Evolutionary conservation across 1,139 yeast genomes (phyloP), one percentile per base, ranked within the genome.

Genomic region (Debaryomyces sp.): DNA sequence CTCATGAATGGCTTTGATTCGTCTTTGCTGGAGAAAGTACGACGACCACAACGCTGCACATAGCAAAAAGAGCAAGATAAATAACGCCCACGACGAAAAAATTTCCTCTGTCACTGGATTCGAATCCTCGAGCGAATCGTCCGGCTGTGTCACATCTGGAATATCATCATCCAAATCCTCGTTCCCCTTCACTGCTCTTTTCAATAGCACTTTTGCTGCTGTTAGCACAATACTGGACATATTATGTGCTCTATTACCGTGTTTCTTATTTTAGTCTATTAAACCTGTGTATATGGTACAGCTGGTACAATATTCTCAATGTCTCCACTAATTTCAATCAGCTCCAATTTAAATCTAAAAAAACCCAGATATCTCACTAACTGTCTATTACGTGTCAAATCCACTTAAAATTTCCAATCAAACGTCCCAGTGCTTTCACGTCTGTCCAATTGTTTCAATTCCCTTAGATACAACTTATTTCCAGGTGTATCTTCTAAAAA

Each of bases 81-180:
- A 92, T 36, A 95, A 72, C 0, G 99, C 98, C 99, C 99, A 95
- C 0, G 97, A 89, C 8, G 96, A 87, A 66, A 91, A 94, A 60
- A 94, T 91, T 67, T 94, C 99, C 60, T 94, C 97, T 2, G 95
- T 85, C n/a, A 91, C 89, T 0, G 98, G 97, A 61, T 89, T 90
- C n/a, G 85, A 78, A 29, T 81, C 85, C 13, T 82, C 84, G 40
- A 68, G 57, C 21, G 67, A 84, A 44, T 81, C 85, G 50, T 81
- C 89, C 0, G 87, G 78, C 41, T 76, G 57, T 13, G 80, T 68
- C 23, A 72, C 60, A 44, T 78, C 85, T 5, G 85, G 82, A 5
- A 70, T 60, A 42, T 76, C 80, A 38, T 75, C 80, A 23, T 71
- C 72, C 60, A 44, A 36, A 21, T 67, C 70, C n/a, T 60, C 57